Base-by-base conservation (phyloP, 139 green algal genomes). In the Micromonas commoda region DNA sequence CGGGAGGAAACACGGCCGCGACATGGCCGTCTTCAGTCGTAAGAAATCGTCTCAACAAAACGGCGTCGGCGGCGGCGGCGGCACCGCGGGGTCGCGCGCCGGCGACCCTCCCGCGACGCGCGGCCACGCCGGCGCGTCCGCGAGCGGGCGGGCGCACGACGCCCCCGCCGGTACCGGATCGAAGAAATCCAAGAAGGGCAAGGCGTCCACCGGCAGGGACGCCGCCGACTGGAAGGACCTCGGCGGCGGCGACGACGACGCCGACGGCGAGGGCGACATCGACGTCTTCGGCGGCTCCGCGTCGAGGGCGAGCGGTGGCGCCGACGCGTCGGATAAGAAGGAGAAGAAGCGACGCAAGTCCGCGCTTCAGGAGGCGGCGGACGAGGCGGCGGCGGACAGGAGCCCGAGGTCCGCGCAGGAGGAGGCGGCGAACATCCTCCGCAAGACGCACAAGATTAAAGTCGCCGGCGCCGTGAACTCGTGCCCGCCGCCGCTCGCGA, bases 361-460 rank as follows among this genome's bases (percentile, higher is more conserved):
- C 2, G 54, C 1, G 28, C 1, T 2, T n/a, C 54, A 65, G 24
- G 26, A 72, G 31, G 32, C 28, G 2, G 65, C 28, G 65, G 65
- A 72, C 1, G 31, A 38, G 31, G 26, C 31, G n/a, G 19, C 21
- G 64, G 16, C 19, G n/a, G 19, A 53, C 33, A 52, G 6, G 9
- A 31, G 33, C 24, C n/a, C 33, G 21, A 35, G 3, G 31, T 61
- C 39, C 23, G n/a, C 69, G 69, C 24, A 76, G 21, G 5, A 2
- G 16, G 85, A 94, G 82, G 85, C 84, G 68, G 87, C 85, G 24
- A 93, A 92, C 70, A 57, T 90, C 0, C 66, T 92, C 9, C 82
- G 91, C 39, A 96, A 94, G 68, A 71, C 65, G 29, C 75, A 88
- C 29, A 54, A 76, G 6, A 93, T 94, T 45, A 84, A 85, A 64